Evolutionary conservation across 2,329 filamentous ascomycete genomes (phyloP).

Genomic region (Botrytis sinoallii): DNA sequence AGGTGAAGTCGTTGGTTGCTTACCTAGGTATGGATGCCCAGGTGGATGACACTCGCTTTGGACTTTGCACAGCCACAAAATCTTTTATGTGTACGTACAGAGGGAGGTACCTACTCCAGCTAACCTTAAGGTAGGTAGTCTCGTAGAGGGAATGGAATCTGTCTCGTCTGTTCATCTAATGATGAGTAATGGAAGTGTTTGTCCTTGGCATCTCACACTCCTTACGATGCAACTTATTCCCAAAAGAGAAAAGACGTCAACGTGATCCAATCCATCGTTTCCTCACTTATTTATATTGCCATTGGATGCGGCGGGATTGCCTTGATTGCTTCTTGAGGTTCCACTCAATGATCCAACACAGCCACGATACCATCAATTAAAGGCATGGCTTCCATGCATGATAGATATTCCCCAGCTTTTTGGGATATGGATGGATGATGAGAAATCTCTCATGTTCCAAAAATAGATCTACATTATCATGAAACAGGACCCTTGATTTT

Average conservation of each 20-base stretch:
- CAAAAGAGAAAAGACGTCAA: background rate
- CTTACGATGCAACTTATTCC: background rate
- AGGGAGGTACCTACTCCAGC: background rate
- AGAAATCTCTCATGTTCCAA: background rate
- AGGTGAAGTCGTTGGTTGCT: background rate
- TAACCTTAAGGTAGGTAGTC: background rate
- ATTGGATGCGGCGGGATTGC: background rate
- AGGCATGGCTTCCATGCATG: background rate
- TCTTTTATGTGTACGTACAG: background rate
- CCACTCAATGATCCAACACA: background rate
- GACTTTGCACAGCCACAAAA: conserved; percentile 4
- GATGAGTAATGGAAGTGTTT: background rate
- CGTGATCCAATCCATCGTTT: background rate
- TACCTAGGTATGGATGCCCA: too few relatives aligned
- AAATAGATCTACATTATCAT: background rate
- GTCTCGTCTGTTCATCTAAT: background rate
- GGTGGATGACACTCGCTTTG: background rate
- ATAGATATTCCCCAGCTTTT: background rate
- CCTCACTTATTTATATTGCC: background rate
- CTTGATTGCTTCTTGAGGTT: background rate
- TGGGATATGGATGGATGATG: background rate
- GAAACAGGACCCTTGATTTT: background rate
- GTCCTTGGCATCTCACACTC: background rate
- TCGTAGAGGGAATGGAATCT: background rate
- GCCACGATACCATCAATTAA: background rate